Evolutionary conservation across 2,329 filamentous ascomycete species (phyloP), one percentile per base, ranked within the genome.

Genomic region (Cladosporium halotolerans): DNA sequence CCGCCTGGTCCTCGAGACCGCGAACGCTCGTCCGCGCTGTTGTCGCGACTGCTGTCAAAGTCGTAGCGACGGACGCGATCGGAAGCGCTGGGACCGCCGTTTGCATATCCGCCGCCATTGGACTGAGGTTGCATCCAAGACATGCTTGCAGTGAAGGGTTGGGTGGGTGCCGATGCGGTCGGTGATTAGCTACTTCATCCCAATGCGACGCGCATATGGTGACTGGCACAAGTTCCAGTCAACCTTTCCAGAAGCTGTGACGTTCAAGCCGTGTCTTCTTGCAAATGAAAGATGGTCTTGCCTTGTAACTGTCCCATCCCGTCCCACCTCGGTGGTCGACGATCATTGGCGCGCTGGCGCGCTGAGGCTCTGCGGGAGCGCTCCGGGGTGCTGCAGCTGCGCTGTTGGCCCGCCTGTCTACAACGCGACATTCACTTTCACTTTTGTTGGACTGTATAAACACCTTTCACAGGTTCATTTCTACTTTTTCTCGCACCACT

Each of bases 1-100:
- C 70, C 71, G 19, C 67, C 70, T 4, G 72, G 66, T 6, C 71
- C 66, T 34, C 70, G 60, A 41, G 64, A 68, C 42, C 64, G 57
- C 45, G 63, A 66, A 8, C 71, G 63, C 39, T 68, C 67, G 23
- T 69, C 66, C 28, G 65, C 66, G 52, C 65, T 69, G 23, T 62
- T 68, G 44, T 67, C 67, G 28, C 63, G 60, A 46, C 63, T 69
- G 53, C 63, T 67, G 34, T 69, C 67, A 55, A 67, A 64, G 50
- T 69, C 64, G 59, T 67, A 70, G 47, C 66, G 65, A 9, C 60
- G 62, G 14, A 70, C 57, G 39, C 62, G 67, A 38, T 51, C 48
- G 18, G 48, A 44, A 14, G 48, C 6, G 11, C 13, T 9, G 16
- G 19, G 18, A 16, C 40, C 19, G 40, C 39, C 31, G 16, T 50